Evolutionary conservation across 78 protist species (phyloP), one percentile per base, ranked within the genome.

Genomic region (Dictyostelium capitatum): DNA sequence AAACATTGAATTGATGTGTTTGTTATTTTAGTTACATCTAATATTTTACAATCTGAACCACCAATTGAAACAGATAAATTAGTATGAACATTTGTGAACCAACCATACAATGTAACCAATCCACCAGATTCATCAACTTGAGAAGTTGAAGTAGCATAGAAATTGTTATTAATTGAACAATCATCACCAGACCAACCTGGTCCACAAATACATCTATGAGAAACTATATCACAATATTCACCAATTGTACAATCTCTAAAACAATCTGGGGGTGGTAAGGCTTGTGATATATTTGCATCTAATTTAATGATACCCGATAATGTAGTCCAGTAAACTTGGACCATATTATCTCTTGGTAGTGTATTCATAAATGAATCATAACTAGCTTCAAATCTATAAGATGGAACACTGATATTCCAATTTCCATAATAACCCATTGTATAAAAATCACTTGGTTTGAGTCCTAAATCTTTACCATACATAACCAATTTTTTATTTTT

Each of bases 151-250:
- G 72, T 10, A 4, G 28, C 72, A 11, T 62, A 62, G 9, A 25
- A 10, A 62, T 62, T 25, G 0, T 28, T 8, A 20, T 56, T 56
- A 6, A 62, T 62, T 25, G 12, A 7, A 62, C 72, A 62, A 62
- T 62, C 72, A 8, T 62, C 72, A 62, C 72, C 72, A 11, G 32
- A 23, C 72, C 72, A 62, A n/a, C 72, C 72, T 9, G 23, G 17
- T 28, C 17, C 14, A 11, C 72, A 62, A 2, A 62, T 6, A 25
- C 72, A 62, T 25, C 11, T 62, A 6, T 11, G 15, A 9, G 72
- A 7, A 11, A 2, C 11, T 25, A 28, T 4, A 62, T 62, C 41
- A 28, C 72, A 62, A 62, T 25, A 62, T 28, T 62, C 72, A 11
- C 41, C 41, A 62, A 25, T 25, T 7, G 41, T 62, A 25, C 72